phyloP scores from a whole-genome alignment of 345 rosid species.

The Erodium maritimum region DNA sequence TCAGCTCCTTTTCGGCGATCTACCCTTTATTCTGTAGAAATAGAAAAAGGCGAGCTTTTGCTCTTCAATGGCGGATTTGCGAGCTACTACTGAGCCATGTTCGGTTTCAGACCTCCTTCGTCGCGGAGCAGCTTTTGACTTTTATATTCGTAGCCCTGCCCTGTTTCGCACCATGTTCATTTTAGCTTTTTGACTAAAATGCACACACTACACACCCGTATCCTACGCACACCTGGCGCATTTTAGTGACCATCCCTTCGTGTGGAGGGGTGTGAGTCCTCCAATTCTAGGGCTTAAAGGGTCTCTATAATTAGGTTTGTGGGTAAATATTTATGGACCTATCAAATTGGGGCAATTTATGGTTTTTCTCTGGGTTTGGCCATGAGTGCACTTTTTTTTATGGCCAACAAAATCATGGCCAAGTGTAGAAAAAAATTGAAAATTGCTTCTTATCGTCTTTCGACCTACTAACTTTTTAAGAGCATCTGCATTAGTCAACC shows the following conservation, averaged over 20 bases:
- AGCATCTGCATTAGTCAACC: too few relatives aligned
- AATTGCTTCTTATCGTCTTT: slow-evolving; percentile 43
- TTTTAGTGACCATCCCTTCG: slow-evolving; percentile 10
- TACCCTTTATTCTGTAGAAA: neutral
- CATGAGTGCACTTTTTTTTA: slow-evolving; percentile 37
- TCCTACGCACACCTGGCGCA: slow-evolving; percentile 27
- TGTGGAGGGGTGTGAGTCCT: neutral
- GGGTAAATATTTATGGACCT: neutral
- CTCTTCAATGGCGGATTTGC: slow-evolving; percentile 2
- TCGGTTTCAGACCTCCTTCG: neutral
- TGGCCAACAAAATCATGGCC: slow-evolving; percentile 85
- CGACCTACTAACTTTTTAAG: slow-evolving; percentile 19
- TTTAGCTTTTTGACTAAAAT: slow-evolving; percentile 11
- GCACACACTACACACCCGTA: slow-evolving; percentile 1
- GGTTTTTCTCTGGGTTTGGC: neutral
- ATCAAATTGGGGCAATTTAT: neutral
- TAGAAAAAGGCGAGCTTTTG: neutral
- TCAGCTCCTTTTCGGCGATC: neutral
- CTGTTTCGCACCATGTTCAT: slow-evolving; percentile 13
- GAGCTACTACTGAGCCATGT: neutral
- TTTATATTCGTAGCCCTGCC: neutral
- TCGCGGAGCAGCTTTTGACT: neutral
- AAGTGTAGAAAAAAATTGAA: slow-evolving; percentile 18
- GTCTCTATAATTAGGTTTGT: too few relatives aligned
- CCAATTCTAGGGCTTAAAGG: neutral